Evolutionary conservation across 345 rosid species (phyloP).

Genomic region (Aquilaria sinensis): DNA sequence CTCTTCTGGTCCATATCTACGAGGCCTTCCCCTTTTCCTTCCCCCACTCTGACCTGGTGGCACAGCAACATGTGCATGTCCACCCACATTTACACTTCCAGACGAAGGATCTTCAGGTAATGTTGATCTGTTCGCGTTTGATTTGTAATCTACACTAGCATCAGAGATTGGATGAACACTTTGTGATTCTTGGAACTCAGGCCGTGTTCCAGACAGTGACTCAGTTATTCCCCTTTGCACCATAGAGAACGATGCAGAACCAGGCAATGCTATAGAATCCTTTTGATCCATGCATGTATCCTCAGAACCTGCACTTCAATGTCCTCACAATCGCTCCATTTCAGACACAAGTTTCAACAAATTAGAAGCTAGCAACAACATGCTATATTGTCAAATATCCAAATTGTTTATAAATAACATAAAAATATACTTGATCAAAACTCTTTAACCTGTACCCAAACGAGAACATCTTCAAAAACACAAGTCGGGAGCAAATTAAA

Average conservation of each 20-base stretch:
- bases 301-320: constrained; percentile 18
- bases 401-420: too few relatives aligned
- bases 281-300: constrained; percentile 96
- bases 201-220: constrained; percentile 51
- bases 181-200: constrained; percentile 53
- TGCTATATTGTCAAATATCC: too few relatives aligned
- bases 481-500: constrained; percentile 5
- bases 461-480: constrained; percentile 8
- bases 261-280: constrained; percentile 70
- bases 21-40: constrained; percentile 87
- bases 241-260: constrained; percentile 72
- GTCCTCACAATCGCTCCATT: constrained; percentile 17
- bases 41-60: constrained; percentile 48
- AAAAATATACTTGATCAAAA: not conserved
- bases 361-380: constrained; percentile 1
- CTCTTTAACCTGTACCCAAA: not conserved
- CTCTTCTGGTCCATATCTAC: constrained; percentile 81
- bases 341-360: constrained; percentile 15
- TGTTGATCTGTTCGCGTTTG: constrained; percentile 46
- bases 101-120: constrained; percentile 49
- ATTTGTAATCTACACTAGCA: constrained; percentile 48
- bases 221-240: constrained; percentile 75
- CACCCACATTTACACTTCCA: constrained; percentile 49
- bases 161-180: constrained; percentile 44
- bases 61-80: constrained; percentile 33